Evolutionary conservation across 1,284 basidiomycete genomes (phyloP), one percentile per base, ranked within the genome.

Genomic region (Pseudozyma sp.): DNA sequence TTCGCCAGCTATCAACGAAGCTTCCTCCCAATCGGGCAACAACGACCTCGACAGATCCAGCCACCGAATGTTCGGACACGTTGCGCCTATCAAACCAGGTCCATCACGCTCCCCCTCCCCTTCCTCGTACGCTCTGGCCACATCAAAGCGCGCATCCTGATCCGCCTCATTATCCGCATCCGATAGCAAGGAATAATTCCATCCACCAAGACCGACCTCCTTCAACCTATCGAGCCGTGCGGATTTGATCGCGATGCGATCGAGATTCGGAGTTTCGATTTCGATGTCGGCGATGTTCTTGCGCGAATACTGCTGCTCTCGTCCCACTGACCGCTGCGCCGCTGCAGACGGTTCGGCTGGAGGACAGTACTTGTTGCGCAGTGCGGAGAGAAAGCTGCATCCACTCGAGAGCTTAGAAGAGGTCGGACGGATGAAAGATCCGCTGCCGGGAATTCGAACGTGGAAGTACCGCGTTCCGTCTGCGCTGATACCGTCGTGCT

Each of bases 11-110:
- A 98, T 93, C 17, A 86, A 80, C 1, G 90, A 89, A 10, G 97
- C 86, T 9, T 87, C 86, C 30, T 89, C 86, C 93, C 95, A 95
- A 49, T 85, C 87, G 3, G 90, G 84, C 7, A 98, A 75, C 14
- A 98, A 87, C 81, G 89, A 94, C 42, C 87, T 87, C 13, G 94
- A 94, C 29, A 99, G 86, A 85, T 98, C 92, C 33, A 99, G 87
- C 17, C 89, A 90, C 8, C 88, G 88, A 30, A 97, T 87, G 77
- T 89, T 91, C 45, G 91, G 89, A 81, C 92, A 93, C 35, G 88
- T 89, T 39, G 85, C 83, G 47, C 81, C 78, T 67, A 93, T 90
- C 57, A 86, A 84, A 14, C 89, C 90, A 29, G 86, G 82, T 43
- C 87, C 83, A 66, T 90, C 89, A 10, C 88, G 68, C 16, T 34